Evolutionary conservation across 2,329 filamentous ascomycete species (phyloP), one percentile per base, ranked within the genome.

Genomic region (Hymenoscyphus repandus): DNA sequence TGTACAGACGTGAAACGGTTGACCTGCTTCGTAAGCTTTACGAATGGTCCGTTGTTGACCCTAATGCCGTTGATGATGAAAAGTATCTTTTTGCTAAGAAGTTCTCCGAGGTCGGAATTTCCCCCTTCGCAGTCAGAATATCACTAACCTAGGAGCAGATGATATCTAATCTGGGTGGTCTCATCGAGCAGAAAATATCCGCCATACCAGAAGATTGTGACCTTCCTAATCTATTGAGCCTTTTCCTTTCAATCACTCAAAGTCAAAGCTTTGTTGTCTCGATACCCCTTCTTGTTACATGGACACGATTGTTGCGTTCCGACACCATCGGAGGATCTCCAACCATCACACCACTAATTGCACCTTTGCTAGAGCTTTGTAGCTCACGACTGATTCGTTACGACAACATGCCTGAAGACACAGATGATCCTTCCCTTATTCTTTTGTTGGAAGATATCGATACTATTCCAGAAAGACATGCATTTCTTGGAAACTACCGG

Each of bases 361-460:
- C 85, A 2, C 81, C 85, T 3, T 76, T 97, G 42, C 72, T 97
- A 18, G 86, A 95, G 64, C 80, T 88, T 32, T 95, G 90, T 69
- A 93, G 87, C 65, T 80, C 86, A 41, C 80, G 95, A 50, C 74
- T 97, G 47, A 78, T 97, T 53, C 85, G 89, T 49, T 99, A 95
- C 68, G 93, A 99, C 68, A 84, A 79, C 56, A 72, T 97, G 2
- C 88, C 90, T 0, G 84, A 92, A 56, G 87, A 95, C 56, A 86
- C 85, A 0, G 80, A 88, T 42, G 85, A 96, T 60, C 78, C 88
- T 1, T 91, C 87, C 0, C 79, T 90, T 52, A 74, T 89, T 10
- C 93, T 96, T 58, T 76, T 99, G 1, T 77, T 90, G 62, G 91
- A 97, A 64, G 93, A 99, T 65, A 95, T 96, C 50, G 93, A 99